phyloP scores from a whole-genome alignment of 306 rosid genomes.

The Luffa aegyptiaca region DNA sequence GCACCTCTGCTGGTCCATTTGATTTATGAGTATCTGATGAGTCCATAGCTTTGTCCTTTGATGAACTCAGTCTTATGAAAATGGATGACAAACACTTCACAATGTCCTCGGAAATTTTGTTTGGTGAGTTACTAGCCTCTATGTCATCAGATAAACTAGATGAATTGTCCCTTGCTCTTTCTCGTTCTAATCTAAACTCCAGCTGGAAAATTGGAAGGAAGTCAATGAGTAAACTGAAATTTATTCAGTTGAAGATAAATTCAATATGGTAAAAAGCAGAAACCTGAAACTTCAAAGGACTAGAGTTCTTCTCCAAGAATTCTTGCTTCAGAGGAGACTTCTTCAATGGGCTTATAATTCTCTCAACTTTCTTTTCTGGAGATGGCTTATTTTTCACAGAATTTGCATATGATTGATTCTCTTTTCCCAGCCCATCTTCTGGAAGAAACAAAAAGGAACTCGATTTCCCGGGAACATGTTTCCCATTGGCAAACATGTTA shows the following conservation, averaged over 20 bases:
- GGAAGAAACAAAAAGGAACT: constrained; percentile 27
- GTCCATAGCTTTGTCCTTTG: constrained; percentile 34
- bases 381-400: constrained; percentile 42
- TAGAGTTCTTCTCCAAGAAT: constrained; percentile 32
- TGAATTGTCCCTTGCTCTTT: constrained; percentile 38
- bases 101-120: constrained; percentile 62
- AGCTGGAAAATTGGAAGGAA: constrained; percentile 23
- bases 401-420: constrained; percentile 40
- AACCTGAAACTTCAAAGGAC: constrained; percentile 49
- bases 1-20: constrained; percentile 31
- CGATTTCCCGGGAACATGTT: constrained; percentile 29
- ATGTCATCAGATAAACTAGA: constrained; percentile 35
- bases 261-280: not conserved
- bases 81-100: constrained; percentile 62
- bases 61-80: constrained; percentile 44
- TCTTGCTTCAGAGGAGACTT: constrained; percentile 44
- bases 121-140: constrained; percentile 47
- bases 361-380: constrained; percentile 46
- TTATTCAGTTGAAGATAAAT: constrained; percentile 7
- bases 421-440: constrained; percentile 65
- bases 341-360: constrained; percentile 36
- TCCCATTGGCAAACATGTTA: constrained; percentile 25
- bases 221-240: not conserved
- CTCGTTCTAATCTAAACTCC: constrained; percentile 50
- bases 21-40: constrained; percentile 16